Conservation (phyloP, 371 early-diverging fungal species). For the Apophysomyces ossiformis region DNA sequence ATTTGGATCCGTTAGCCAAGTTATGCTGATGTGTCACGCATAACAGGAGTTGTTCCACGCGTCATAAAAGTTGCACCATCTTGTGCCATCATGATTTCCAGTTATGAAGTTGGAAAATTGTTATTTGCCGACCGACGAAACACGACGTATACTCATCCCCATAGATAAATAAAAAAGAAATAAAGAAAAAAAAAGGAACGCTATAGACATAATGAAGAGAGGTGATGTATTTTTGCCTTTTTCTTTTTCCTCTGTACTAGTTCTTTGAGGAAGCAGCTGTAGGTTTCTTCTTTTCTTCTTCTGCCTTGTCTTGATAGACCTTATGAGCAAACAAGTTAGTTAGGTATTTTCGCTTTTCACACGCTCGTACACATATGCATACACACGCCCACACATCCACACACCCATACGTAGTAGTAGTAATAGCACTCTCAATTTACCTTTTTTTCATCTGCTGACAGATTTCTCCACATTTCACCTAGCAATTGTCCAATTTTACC, state of each 20-base stretch:
- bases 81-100: conserved; percentile 96
- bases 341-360: no score
- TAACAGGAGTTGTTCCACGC: conserved; percentile 70
- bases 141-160: conserved; percentile 10
- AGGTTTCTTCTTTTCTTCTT: neutral
- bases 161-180: neutral
- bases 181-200: neutral
- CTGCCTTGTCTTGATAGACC: conserved; percentile 8
- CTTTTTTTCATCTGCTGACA: conserved; percentile 66
- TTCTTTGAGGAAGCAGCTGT: neutral
- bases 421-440: conserved; percentile 33
- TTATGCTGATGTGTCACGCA: neutral
- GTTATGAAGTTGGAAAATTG: conserved; percentile 79
- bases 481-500: conserved; percentile 77
- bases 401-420: no score
- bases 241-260: neutral
- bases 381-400: no score
- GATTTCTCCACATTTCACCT: conserved; percentile 79
- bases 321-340: neutral
- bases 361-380: no score
- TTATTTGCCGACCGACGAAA: conserved; percentile 47
- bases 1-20: neutral
- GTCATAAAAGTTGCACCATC: conserved; percentile 93
- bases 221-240: no score
- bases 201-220: no score